A percentile compares a stretch with the other conserved stretches of the same genome.
Evolutionary conservation across 495 filamentous ascomycete species (phyloP).

Genomic region (Glarea lozoyensis): DNA sequence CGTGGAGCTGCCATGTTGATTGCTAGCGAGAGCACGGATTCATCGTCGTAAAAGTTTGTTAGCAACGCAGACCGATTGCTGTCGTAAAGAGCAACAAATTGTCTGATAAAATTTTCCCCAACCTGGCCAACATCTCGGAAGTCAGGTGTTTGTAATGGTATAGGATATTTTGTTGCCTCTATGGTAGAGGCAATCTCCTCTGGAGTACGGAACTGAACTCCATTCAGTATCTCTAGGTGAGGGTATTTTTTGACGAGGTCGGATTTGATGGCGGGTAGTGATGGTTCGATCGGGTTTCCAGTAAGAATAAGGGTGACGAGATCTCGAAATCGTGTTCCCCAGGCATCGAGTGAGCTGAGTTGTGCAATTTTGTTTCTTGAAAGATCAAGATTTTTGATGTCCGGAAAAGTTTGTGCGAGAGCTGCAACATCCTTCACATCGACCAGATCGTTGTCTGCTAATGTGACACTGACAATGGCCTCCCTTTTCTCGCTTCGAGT

Average conservation of each 20-base stretch:
- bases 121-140: slow-evolving; percentile 72
- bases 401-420: slow-evolving; percentile 67
- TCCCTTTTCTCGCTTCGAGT: slow-evolving; percentile 55
- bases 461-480: slow-evolving; percentile 64
- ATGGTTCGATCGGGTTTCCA: slow-evolving; percentile 62
- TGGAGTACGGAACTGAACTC: slow-evolving; percentile 57
- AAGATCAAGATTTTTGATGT: slow-evolving; percentile 75
- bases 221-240: slow-evolving; percentile 61
- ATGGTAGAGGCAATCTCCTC: slow-evolving; percentile 47
- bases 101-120: slow-evolving; percentile 62
- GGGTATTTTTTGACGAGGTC: slow-evolving; percentile 81
- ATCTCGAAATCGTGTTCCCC: slow-evolving; percentile 67
- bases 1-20: slow-evolving; percentile 54
- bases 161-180: slow-evolving; percentile 44
- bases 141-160: slow-evolving; percentile 58
- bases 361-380: slow-evolving; percentile 67
- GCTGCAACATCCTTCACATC: slow-evolving; percentile 60
- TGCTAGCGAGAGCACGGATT: slow-evolving; percentile 70
- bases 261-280: slow-evolving; percentile 47
- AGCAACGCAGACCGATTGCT: slow-evolving; percentile 53
- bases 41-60: slow-evolving; percentile 62
- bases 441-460: slow-evolving; percentile 66
- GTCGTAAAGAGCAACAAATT: slow-evolving; percentile 72
- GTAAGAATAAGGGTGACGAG: slow-evolving; percentile 72
- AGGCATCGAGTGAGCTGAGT: slow-evolving; percentile 44